Conservation (phyloP, 768 basidiomycete species). For the Lactarius sanguifluus region DNA sequence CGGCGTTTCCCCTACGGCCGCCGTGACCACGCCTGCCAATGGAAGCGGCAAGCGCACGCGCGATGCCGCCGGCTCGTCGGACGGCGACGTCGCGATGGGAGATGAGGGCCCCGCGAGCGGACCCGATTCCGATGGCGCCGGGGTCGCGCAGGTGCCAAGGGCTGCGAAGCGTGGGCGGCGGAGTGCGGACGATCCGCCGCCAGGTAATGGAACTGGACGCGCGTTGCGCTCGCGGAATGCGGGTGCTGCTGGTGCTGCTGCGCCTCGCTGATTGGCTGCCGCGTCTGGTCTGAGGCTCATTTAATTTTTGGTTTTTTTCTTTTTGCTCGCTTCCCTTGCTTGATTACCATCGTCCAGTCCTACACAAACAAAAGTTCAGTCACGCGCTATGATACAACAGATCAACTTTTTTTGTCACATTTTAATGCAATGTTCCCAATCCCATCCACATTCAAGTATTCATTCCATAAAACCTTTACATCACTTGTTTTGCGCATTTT, state of each 20-base stretch:
- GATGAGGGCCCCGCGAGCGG: background rate
- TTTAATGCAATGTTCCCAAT: background rate
- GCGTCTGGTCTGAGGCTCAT: background rate
- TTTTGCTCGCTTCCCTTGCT: background rate
- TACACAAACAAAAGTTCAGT: background rate
- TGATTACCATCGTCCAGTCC: conserved; percentile 1
- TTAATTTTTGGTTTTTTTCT: background rate
- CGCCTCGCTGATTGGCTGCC: background rate
- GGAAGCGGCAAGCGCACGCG: conserved; percentile 9
- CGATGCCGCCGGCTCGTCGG: background rate
- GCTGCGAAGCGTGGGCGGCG: conserved; percentile 16
- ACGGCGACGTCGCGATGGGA: conserved; percentile 17
- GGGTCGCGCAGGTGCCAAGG: background rate
- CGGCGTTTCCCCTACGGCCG: background rate
- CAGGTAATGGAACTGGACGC: background rate
- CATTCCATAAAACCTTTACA: background rate
- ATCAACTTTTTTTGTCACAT: background rate
- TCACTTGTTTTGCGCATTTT: background rate
- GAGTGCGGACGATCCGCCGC: background rate
- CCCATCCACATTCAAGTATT: background rate
- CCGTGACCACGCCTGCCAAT: background rate
- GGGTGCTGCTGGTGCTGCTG: background rate
- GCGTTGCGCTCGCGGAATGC: conserved; percentile 16
- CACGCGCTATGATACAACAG: background rate
- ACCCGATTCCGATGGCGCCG: background rate